Evolutionary conservation across 192 early-diverging fungal genomes (phyloP).

Genomic region (Coemansia sp.): DNA sequence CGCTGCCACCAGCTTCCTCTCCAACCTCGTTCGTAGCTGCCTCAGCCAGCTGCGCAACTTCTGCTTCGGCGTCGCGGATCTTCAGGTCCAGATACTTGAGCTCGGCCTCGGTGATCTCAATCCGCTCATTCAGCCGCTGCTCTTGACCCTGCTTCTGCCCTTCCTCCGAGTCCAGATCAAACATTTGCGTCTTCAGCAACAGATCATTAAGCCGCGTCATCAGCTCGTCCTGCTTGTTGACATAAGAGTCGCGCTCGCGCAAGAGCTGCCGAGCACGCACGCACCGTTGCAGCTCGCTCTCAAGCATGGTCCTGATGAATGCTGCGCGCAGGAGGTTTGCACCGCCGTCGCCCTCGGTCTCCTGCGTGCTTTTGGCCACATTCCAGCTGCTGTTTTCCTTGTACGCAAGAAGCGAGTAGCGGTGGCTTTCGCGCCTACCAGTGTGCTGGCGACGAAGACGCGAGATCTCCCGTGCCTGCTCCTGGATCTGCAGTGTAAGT

Average conservation of each 20-base stretch:
- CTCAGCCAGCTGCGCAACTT: slow-evolving; percentile 44
- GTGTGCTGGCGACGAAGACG: slow-evolving; percentile 38
- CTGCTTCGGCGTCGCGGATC: slow-evolving; percentile 46
- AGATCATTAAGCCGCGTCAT: slow-evolving; percentile 48
- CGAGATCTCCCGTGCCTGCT: slow-evolving; percentile 42
- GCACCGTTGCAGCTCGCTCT: slow-evolving; percentile 46
- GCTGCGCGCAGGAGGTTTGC: slow-evolving; percentile 44
- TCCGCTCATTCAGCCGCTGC: slow-evolving; percentile 28
- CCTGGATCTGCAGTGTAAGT: slow-evolving; percentile 39
- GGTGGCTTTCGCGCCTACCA: slow-evolving; percentile 32
- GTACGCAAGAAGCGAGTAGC: slow-evolving; percentile 35
- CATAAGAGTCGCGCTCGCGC: slow-evolving; percentile 40
- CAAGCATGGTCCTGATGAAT: slow-evolving; percentile 40
- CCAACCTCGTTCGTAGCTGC: slow-evolving; percentile 6
- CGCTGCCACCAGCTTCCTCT: slow-evolving; percentile 12
- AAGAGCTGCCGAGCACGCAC: slow-evolving; percentile 42
- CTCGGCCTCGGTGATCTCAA: slow-evolving; percentile 51
- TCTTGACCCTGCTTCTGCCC: slow-evolving; percentile 8
- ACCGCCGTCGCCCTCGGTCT: not conserved
- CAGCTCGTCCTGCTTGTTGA: slow-evolving; percentile 39
- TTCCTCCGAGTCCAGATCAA: slow-evolving; percentile 19
- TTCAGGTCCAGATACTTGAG: slow-evolving; percentile 48
- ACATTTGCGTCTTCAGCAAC: slow-evolving; percentile 26
- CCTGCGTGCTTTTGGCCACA: slow-evolving; percentile 16
- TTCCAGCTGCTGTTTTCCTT: slow-evolving; percentile 36